A percentile compares a stretch with the other conserved stretches of the same genome.
phyloP scores from a whole-genome alignment of 1,139 yeast genomes.

The Meyerozyma smithsonii region DNA sequence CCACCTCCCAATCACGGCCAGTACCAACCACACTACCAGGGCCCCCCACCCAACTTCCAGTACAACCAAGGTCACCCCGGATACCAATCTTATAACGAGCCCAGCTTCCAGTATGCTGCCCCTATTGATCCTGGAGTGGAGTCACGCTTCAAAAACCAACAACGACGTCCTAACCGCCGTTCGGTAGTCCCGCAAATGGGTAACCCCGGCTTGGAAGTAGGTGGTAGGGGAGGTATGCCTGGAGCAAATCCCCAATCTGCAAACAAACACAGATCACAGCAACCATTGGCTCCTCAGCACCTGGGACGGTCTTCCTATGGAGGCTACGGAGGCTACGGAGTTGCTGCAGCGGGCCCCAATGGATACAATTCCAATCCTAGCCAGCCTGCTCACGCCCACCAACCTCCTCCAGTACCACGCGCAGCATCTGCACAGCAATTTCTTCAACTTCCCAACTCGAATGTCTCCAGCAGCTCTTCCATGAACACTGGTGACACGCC shows the following conservation, averaged over 20 bases:
- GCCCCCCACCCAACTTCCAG: conserved; percentile 1
- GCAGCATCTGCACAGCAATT: conserved; percentile 4
- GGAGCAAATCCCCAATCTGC: conserved; percentile 17
- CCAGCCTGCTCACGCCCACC: conserved; percentile 6
- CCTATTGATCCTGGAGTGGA: conserved; percentile 27
- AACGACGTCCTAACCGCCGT: conserved; percentile 31
- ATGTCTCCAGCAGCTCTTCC: conserved; percentile 24
- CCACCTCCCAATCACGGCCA: background rate
- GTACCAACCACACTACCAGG: background rate
- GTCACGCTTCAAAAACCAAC: conserved; percentile 21
- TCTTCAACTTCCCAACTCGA: conserved; percentile 9
- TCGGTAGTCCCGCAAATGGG: conserved; percentile 32
- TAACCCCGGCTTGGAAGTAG: conserved; percentile 39
- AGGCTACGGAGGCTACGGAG: conserved; percentile 2
- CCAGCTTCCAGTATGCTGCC: conserved; percentile 14
- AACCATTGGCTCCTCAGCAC: conserved; percentile 6
- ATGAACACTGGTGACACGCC: conserved; percentile 27
- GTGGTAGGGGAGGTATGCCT: conserved; percentile 52
- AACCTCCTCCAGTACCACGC: conserved; percentile 27
- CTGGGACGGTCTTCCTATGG: conserved; percentile 1
- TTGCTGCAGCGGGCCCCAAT: conserved; percentile 5
- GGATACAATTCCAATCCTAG: conserved; percentile 7
- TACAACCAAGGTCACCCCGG: conserved; percentile 1
- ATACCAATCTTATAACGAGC: background rate
- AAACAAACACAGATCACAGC: conserved; percentile 14